phyloP scores from a whole-genome alignment of 192 early-diverging fungal genomes.

The Anaeromyces robustus region DNA sequence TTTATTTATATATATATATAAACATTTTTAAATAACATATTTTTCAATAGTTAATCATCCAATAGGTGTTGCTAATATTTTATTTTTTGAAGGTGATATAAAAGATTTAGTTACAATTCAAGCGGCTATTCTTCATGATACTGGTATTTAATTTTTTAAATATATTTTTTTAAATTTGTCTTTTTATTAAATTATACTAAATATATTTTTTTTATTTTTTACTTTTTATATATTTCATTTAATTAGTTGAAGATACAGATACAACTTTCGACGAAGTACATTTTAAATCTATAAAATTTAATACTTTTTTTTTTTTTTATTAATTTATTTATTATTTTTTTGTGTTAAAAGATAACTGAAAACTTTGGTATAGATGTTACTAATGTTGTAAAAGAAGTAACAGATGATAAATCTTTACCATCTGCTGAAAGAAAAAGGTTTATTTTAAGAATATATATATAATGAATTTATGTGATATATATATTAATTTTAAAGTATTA shows the following conservation, averaged over 20 bases:
- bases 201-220: too few species aligned
- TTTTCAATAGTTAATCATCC: background rate
- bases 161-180: too few species aligned
- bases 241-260: slow-evolving; percentile 48
- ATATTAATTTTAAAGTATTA: background rate
- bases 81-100: slow-evolving; percentile 23
- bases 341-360: slow-evolving; percentile 20
- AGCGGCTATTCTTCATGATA: slow-evolving; percentile 49
- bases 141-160: background rate
- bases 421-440: slow-evolving; percentile 27
- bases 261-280: slow-evolving; percentile 36
- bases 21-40: slow-evolving; percentile 18
- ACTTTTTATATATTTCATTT: too few species aligned
- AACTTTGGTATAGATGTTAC: slow-evolving; percentile 27
- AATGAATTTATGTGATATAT: slow-evolving; percentile 3
- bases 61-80: background rate
- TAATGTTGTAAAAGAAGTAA: slow-evolving; percentile 35
- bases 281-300: background rate
- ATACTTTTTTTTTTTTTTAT: too few species aligned
- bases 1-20: slow-evolving; percentile 7
- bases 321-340: too few species aligned
- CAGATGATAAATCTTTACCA: slow-evolving; percentile 38
- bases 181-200: too few species aligned
- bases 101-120: slow-evolving; percentile 20
- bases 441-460: background rate